phyloP scores from a whole-genome alignment of 1,284 basidiomycete genomes.

The Sporisorium scitamineum region DNA sequence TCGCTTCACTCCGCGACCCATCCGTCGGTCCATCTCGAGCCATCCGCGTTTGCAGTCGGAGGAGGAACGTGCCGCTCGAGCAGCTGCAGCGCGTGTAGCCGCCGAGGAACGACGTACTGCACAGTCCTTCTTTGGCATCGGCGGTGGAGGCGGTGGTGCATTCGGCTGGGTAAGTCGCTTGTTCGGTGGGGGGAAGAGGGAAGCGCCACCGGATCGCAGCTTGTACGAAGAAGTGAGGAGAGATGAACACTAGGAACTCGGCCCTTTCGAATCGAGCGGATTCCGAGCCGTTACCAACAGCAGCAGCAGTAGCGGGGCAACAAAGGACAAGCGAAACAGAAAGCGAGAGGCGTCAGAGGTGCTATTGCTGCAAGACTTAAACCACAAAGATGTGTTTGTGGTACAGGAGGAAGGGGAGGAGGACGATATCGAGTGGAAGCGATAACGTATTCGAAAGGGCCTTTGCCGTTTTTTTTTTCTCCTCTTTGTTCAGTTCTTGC shows the following conservation, averaged over 20 bases:
- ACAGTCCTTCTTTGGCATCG: constrained; percentile 69
- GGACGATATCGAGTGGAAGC: constrained; percentile 40
- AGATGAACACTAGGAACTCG: constrained; percentile 57
- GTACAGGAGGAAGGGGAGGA: constrained; percentile 17
- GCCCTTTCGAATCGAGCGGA: constrained; percentile 31
- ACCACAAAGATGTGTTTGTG: constrained; percentile 2
- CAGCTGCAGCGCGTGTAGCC: constrained; percentile 56
- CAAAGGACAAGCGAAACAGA: neutral
- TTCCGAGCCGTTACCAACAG: too few species aligned
- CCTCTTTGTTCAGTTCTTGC: neutral
- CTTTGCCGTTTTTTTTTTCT: neutral
- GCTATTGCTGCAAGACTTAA: constrained; percentile 15
- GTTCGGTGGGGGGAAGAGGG: constrained; percentile 27
- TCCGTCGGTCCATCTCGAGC: constrained; percentile 54
- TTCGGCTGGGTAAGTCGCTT: constrained; percentile 29
- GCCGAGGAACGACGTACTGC: constrained; percentile 74
- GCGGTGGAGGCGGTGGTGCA: constrained; percentile 3
- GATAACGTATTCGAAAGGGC: constrained; percentile 21
- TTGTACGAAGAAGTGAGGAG: constrained; percentile 48
- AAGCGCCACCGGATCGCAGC: constrained; percentile 34
- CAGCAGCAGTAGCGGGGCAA: neutral
- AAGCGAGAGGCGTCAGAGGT: constrained; percentile 4
- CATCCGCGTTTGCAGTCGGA: constrained; percentile 76
- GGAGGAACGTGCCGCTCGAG: constrained; percentile 79
- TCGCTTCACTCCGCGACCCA: constrained; percentile 47